Evolutionary conservation across 225 moss, liverwort and hornwort species (phyloP).

Genomic region (Climacium dendroides): DNA sequence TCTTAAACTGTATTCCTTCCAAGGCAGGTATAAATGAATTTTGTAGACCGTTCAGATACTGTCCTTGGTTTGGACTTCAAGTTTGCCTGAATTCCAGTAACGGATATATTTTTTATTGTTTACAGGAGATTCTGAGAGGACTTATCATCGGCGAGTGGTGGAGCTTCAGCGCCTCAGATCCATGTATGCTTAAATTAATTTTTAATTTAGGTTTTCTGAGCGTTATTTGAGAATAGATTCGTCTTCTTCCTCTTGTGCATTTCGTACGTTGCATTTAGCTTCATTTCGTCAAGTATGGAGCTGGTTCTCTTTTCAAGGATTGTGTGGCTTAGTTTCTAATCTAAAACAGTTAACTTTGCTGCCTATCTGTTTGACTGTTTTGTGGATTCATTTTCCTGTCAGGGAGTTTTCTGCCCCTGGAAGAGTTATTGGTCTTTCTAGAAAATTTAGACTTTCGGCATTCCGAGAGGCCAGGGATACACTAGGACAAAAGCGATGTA

Average conservation of each 20-base stretch:
- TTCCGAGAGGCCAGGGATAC: background rate
- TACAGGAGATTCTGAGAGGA: slow-evolving; percentile 70
- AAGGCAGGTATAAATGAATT: background rate
- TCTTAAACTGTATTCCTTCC: background rate
- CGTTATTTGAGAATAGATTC: background rate
- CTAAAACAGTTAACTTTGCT: background rate
- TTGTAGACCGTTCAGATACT: background rate
- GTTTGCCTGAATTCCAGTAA: background rate
- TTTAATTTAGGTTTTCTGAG: background rate
- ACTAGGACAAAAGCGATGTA: background rate
- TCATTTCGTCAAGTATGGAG: background rate
- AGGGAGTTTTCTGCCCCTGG: background rate
- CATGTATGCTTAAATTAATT: slow-evolving; percentile 24
- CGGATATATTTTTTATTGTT: background rate
- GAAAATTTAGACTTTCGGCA: background rate
- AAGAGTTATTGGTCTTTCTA: background rate
- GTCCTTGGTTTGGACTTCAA: background rate
- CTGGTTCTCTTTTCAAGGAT: background rate
- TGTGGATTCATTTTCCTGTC: background rate
- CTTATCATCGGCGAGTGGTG: slow-evolving; percentile 67
- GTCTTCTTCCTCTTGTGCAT: background rate
- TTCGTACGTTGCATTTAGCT: background rate
- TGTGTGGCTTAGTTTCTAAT: background rate
- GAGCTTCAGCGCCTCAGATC: slow-evolving; percentile 97
- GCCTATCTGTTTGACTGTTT: background rate